Evolutionary conservation across 441 rosid genomes (phyloP).

Genomic region (Pelargonium myrrhifolium): DNA sequence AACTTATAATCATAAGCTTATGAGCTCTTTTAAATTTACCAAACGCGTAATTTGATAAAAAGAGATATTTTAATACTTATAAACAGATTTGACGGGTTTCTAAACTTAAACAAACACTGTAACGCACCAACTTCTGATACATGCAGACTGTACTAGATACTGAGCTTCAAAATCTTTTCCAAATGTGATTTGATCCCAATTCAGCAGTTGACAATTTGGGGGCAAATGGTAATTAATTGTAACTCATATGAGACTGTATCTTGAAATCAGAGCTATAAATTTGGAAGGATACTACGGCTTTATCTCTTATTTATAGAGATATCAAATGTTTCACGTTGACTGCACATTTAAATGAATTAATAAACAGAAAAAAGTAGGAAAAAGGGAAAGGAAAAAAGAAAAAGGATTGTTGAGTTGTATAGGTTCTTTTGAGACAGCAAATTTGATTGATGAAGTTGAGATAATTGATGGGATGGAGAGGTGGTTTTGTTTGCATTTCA

Average conservation of each 20-base stretch:
- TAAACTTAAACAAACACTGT: too few relatives aligned
- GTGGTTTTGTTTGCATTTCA: too few relatives aligned
- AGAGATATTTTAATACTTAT: too few relatives aligned
- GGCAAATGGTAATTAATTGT: not conserved
- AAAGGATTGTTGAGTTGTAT: conserved; percentile 32
- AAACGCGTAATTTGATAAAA: too few relatives aligned
- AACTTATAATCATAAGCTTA: too few relatives aligned
- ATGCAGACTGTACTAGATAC: not conserved
- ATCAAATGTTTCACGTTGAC: conserved; percentile 28
- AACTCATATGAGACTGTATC: conserved; percentile 12
- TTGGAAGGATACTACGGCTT: conserved; percentile 17
- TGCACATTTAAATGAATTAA: conserved; percentile 22
- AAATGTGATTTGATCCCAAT: conserved; percentile 54
- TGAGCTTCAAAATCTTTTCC: conserved; percentile 33
- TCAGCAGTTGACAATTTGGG: conserved; percentile 1
- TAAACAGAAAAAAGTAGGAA: conserved; percentile 4
- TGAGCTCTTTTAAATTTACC: too few relatives aligned
- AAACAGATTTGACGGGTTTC: too few relatives aligned
- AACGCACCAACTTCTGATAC: not conserved
- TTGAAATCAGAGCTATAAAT: conserved; percentile 58
- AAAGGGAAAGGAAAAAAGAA: not conserved
- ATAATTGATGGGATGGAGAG: too few relatives aligned
- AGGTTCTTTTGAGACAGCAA: conserved; percentile 30
- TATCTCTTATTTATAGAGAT: conserved; percentile 23
- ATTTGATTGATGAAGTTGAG: conserved; percentile 21